Base-by-base conservation (phyloP, 345 rosid genomes). In the Lenwebbia sp. region DNA sequence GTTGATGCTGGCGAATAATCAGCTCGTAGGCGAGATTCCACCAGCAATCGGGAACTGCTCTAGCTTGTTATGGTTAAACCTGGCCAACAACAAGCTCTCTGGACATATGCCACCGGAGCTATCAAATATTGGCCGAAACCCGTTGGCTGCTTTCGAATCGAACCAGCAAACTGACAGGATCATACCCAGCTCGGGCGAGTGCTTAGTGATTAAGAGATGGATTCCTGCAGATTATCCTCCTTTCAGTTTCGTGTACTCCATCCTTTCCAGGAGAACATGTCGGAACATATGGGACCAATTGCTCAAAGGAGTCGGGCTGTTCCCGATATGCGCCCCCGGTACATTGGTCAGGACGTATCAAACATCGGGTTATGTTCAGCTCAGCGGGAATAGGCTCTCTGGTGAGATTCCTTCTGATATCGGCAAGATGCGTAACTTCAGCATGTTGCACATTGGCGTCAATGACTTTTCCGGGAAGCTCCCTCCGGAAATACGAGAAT, bases 1-100 rank as follows among this genome's bases (percentile, higher is more conserved):
- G 99, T 85, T 97, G 84, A 95, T 97, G 98, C 96, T 97, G n/a
- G 98, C 99, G 26, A 91, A 95, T 89, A 97, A 97, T 89, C 88
- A 86, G 49, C 90, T 97, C 9, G 86, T 87, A 0, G 98, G 98
- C 6, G 90, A 92, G 82, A 95, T 97, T 75, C 98, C 99, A 1
- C 85, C 54, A 6, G 93, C 95, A 88, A 76, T 97, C 74, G 99
- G 99, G 13, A 95, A 90, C 87, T 96, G 98, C 90, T 56, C 26
- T 5, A 96, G 99, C 89, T 92, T 97, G 86, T 84, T 97, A 88
- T 97, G 99, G 99, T 83, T 97, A 78, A 97, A 96, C 88, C 92
- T 96, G 23, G 96, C 98, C 21, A 93, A 96, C 87, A 97, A 97
- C 89, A 87, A 91, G 51, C 92, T 97, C 30, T 89, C 95, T 3